Evolutionary conservation across 2,329 filamentous ascomycete species (phyloP).

Genomic region (Gnomoniopsis sp.): DNA sequence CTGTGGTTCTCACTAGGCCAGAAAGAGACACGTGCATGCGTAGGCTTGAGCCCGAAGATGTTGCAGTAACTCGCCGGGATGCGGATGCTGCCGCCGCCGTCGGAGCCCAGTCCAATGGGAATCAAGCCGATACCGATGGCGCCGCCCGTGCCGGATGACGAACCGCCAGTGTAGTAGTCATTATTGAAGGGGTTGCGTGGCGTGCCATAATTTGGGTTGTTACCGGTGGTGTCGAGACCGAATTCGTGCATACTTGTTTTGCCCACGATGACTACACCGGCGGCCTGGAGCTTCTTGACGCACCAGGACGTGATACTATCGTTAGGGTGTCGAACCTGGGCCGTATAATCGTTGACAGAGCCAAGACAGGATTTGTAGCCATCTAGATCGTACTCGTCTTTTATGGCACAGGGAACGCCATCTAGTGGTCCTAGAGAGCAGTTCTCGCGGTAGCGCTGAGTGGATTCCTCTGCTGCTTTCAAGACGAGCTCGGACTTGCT

Average conservation of each 20-base stretch:
- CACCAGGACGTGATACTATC: slow-evolving; percentile 60
- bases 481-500: slow-evolving; percentile 38
- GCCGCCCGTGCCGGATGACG: slow-evolving; percentile 71
- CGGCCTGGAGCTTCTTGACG: slow-evolving; percentile 65
- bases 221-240: slow-evolving; percentile 71
- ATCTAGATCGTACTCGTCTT: slow-evolving; percentile 74
- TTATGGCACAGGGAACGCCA: slow-evolving; percentile 70
- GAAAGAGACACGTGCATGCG: slow-evolving; percentile 62
- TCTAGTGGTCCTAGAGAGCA: slow-evolving; percentile 62
- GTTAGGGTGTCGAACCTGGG: slow-evolving; percentile 34
- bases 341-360: slow-evolving; percentile 57
- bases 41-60: slow-evolving; percentile 70
- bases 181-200: slow-evolving; percentile 73
- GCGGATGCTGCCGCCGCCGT: slow-evolving; percentile 72
- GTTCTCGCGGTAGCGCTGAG: slow-evolving; percentile 46
- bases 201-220: slow-evolving; percentile 70
- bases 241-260: slow-evolving; percentile 77
- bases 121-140: slow-evolving; percentile 67
- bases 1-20: slow-evolving; percentile 57
- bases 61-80: slow-evolving; percentile 72
- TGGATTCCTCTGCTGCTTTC: slow-evolving; percentile 41
- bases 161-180: slow-evolving; percentile 73
- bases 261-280: slow-evolving; percentile 68
- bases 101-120: slow-evolving; percentile 68
- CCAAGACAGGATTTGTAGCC: slow-evolving; percentile 68